Evolutionary conservation across 768 basidiomycete genomes (phyloP), one percentile per base, ranked within the genome.

Genomic region (Filobasidium wieringae): DNA sequence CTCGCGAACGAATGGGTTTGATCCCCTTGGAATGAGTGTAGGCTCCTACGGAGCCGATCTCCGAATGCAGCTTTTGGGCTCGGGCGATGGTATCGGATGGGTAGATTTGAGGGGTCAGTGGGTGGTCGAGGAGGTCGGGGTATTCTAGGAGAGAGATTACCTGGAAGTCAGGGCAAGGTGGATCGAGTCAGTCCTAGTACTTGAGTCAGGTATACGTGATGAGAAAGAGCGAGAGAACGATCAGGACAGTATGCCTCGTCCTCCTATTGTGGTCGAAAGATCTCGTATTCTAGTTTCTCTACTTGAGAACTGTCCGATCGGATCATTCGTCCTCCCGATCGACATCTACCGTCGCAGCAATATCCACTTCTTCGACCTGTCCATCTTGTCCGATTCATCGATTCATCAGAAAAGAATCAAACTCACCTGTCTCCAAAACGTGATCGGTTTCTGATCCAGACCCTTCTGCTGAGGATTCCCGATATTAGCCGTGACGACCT

Each of bases 401-500:
- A n/a, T n/a, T n/a, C n/a, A n/a, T n/a, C n/a, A n/a, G n/a, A n/a
- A n/a, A n/a, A n/a, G n/a, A n/a, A 19, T 33, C 4, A 19, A 1
- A 57, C 80, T 55, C 63, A 87, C 90, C 85, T 97, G 93, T 55
- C 93, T 79, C 59, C 83, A 80, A 72, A 88, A 97, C 4, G 93
- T 95, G 60, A 97, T 81, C 1, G 92, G 88, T 5, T 84, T 81
- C 71, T 99, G 93, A 74, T 96, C 84, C 53, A 99, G 79, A 0
- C 91, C 91, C 65, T 84, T 85, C 75, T 96, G 92, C 75, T 99
- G 93, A 0, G 95, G 93, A 69, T 99, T 97, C 9, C 93, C 93
- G 60, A 99, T 99, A 76, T 97, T 99, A 61, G 89, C 88, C 29
- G 83, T 86, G 72, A 95, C 93, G 74, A 97, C 79, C 65, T 82